phyloP scores from a whole-genome alignment of 352 stramenopile species.

The Globisporangium iwayamae region DNA sequence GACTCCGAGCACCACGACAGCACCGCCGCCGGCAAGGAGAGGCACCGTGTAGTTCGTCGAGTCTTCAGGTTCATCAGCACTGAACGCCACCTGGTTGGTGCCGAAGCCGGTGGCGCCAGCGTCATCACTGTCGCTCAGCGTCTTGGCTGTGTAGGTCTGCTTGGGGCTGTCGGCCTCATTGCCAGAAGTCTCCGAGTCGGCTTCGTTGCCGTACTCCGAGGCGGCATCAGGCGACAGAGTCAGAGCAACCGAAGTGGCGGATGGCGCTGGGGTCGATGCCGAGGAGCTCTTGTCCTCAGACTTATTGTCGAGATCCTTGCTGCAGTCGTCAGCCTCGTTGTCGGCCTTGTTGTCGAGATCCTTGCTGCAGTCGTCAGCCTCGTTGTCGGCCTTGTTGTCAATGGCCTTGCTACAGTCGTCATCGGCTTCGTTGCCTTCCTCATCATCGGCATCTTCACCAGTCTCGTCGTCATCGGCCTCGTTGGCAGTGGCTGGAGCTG shows the following conservation, averaged over 20 bases:
- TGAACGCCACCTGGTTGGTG: conserved; percentile 35
- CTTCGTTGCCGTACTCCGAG: conserved; percentile 22
- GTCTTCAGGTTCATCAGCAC: conserved; percentile 22
- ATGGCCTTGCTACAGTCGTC: conserved; percentile 20
- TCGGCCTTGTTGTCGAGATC: conserved; percentile 26
- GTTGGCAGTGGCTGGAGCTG: background rate
- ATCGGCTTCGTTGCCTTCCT: conserved; percentile 14
- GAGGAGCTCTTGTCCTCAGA: background rate
- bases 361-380: conserved; percentile 14
- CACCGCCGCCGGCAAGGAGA: conserved; percentile 28
- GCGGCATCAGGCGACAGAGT: conserved; percentile 35
- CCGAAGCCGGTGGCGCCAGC: conserved; percentile 24
- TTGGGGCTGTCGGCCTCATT: conserved; percentile 28
- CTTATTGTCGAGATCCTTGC: conserved; percentile 17
- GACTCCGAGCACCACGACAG: conserved; percentile 44
- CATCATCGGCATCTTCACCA: conserved; percentile 7
- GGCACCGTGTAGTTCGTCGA: conserved; percentile 17
- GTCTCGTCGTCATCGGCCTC: conserved; percentile 10
- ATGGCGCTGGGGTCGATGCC: conserved; percentile 11
- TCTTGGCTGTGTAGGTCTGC: conserved; percentile 16
- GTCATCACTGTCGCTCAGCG: conserved; percentile 4
- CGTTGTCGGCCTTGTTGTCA: conserved; percentile 12
- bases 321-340: conserved; percentile 17
- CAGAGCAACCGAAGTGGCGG: conserved; percentile 18
- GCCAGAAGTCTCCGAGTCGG: conserved; percentile 20